A percentile compares a stretch with the other conserved stretches of the same genome.
phyloP scores from a whole-genome alignment of 352 stramenopile genomes.

The Pythium oligandrum region DNA sequence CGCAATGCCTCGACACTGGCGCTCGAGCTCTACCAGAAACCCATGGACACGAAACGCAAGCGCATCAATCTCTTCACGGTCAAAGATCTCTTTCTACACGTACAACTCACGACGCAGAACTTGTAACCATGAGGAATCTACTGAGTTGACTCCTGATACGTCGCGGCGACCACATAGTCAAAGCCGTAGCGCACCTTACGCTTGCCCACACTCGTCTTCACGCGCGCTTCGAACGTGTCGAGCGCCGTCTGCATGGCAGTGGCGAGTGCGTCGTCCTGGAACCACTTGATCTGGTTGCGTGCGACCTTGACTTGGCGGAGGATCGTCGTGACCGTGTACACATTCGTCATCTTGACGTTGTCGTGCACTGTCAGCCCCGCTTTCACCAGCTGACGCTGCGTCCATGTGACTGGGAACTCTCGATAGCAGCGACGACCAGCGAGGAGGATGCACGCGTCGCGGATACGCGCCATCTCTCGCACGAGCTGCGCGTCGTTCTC shows the following conservation, averaged over 20 bases:
- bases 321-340: constrained; percentile 71
- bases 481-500: constrained; percentile 26
- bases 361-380: constrained; percentile 33
- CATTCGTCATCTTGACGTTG: constrained; percentile 62
- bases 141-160: no score
- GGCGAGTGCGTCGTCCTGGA: constrained; percentile 33
- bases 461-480: constrained; percentile 35
- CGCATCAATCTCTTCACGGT: constrained; percentile 67
- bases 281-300: constrained; percentile 60
- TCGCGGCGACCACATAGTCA: constrained; percentile 79
- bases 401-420: constrained; percentile 79
- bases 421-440: constrained; percentile 68
- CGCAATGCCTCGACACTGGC: constrained; percentile 21
- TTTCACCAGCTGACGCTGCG: constrained; percentile 40
- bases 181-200: constrained; percentile 52
- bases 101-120: constrained; percentile 5
- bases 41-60: constrained; percentile 60
- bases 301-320: constrained; percentile 80
- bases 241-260: constrained; percentile 24
- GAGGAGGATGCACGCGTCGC: constrained; percentile 78
- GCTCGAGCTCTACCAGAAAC: constrained; percentile 68
- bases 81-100: constrained; percentile 65
- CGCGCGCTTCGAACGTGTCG: constrained; percentile 28
- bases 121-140: no score
- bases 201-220: constrained; percentile 13